A percentile compares a stretch with the other conserved stretches of the same genome.
Evolutionary conservation across 352 stramenopile species (phyloP).

Genomic region (Pelagophyceae sp.): DNA sequence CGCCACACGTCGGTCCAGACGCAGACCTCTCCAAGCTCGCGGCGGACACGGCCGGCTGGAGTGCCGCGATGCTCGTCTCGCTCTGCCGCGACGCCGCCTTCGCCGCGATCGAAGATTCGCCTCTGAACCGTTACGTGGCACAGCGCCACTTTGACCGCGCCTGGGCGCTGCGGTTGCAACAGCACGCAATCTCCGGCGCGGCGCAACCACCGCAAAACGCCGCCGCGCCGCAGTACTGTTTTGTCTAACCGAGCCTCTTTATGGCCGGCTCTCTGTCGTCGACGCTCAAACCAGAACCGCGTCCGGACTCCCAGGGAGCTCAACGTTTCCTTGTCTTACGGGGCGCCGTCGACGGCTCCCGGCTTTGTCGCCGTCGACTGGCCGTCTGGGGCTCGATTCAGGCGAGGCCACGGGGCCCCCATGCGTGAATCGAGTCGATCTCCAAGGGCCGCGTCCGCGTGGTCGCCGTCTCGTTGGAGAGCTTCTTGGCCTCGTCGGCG

Average conservation of each 20-base stretch:
- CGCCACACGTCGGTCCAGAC: not conserved
- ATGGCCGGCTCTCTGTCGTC: not conserved
- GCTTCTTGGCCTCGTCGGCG: no score
- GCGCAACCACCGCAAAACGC: no score
- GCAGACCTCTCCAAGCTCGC: not conserved
- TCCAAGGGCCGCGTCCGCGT: no score
- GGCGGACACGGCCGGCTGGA: not conserved
- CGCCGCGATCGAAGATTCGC: not conserved
- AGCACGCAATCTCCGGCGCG: no score
- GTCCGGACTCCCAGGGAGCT: not conserved
- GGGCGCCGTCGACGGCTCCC: no score
- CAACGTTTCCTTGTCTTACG: not conserved
- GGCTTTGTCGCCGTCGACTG: no score
- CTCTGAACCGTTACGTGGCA: not conserved
- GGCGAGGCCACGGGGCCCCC: no score
- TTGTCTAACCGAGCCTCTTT: not conserved
- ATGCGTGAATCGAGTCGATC: no score
- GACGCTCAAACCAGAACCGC: not conserved
- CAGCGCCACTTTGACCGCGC: not conserved
- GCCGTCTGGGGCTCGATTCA: no score
- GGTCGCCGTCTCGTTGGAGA: no score
- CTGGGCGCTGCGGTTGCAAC: no score
- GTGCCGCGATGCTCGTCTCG: not conserved
- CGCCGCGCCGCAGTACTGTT: not conserved
- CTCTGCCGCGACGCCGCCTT: not conserved